These are phyloP conservation scores for Candida boleticola DNA, from an alignment of 805 yeast genomes.

Conservation along the genomic window DNA sequence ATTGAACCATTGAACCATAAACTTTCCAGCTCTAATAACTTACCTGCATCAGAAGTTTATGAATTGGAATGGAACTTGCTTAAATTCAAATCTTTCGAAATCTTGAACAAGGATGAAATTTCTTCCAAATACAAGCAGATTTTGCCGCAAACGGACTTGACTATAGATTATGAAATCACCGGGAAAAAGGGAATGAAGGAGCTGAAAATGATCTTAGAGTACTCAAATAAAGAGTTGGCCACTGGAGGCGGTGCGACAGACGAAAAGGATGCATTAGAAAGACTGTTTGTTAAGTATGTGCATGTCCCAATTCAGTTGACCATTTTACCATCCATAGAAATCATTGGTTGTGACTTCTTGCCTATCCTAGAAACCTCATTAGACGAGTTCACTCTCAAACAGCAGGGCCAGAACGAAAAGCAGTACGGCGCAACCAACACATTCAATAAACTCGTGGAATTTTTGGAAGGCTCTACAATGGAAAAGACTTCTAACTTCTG, in stretches of 20 bases:
- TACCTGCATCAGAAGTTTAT: conserved; percentile 62
- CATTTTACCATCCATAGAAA: conserved; percentile 69
- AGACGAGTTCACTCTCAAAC: conserved; percentile 12
- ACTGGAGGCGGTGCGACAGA: conserved; percentile 5
- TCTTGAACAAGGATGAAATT: conserved; percentile 46
- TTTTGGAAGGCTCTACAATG: conserved; percentile 9
- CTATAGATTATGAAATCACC: conserved; percentile 53
- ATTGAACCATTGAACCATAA: conserved; percentile 60
- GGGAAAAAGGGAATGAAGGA: conserved; percentile 75
- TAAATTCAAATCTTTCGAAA: conserved; percentile 54
- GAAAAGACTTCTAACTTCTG: conserved; percentile 50
- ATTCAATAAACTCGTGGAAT: not conserved
- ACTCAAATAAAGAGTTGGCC: conserved; percentile 38
- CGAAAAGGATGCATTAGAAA: conserved; percentile 4
- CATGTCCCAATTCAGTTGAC: conserved; percentile 69
- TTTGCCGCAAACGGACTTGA: conserved; percentile 39
- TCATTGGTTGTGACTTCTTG: conserved; percentile 72
- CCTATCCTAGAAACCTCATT: conserved; percentile 44
- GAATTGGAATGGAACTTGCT: conserved; percentile 72
- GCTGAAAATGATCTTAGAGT: conserved; percentile 64
- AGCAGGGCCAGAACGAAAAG: conserved; percentile 5
- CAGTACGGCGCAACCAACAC: too few species aligned
- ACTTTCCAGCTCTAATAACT: conserved; percentile 31
- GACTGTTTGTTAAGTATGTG: conserved; percentile 49
- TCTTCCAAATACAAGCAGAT: conserved; percentile 35